These are phyloP conservation scores for Tulasnella sp. DNA, from an alignment of 768 basidiomycete genomes.

Conservation along the genomic window DNA sequence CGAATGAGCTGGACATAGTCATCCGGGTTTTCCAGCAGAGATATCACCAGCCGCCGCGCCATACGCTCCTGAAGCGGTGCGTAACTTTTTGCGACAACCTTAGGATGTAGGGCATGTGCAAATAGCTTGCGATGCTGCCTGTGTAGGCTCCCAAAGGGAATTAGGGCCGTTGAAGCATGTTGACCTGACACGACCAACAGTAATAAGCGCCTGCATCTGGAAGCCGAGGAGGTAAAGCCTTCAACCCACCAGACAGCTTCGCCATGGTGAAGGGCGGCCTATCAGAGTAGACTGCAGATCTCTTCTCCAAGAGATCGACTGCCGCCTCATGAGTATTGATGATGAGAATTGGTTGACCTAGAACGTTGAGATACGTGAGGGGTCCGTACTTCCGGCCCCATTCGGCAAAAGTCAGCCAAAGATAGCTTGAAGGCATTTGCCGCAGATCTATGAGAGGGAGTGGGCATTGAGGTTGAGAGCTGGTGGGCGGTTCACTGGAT, in stretches of 20 bases:
- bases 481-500: too few species aligned
- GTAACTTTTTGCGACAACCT: neutral
- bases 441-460: neutral
- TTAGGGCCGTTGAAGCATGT: neutral
- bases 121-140: conserved; percentile 1
- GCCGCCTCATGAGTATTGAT: conserved; percentile 24
- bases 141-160: neutral
- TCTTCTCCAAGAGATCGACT: conserved; percentile 24
- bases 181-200: neutral
- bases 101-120: neutral
- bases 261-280: conserved; percentile 20
- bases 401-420: conserved; percentile 8
- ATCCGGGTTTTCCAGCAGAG: neutral
- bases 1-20: neutral
- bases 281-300: conserved; percentile 26
- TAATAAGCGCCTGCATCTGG: neutral
- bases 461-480: too few species aligned
- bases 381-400: conserved; percentile 15
- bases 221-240: neutral
- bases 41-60: neutral
- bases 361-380: conserved; percentile 8
- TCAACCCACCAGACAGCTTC: neutral
- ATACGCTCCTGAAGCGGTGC: neutral
- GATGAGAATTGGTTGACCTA: conserved; percentile 4
- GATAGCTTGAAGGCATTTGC: neutral